phyloP scores from a whole-genome alignment of 176 grass and related monocot species.

The Lolium rigidum region DNA sequence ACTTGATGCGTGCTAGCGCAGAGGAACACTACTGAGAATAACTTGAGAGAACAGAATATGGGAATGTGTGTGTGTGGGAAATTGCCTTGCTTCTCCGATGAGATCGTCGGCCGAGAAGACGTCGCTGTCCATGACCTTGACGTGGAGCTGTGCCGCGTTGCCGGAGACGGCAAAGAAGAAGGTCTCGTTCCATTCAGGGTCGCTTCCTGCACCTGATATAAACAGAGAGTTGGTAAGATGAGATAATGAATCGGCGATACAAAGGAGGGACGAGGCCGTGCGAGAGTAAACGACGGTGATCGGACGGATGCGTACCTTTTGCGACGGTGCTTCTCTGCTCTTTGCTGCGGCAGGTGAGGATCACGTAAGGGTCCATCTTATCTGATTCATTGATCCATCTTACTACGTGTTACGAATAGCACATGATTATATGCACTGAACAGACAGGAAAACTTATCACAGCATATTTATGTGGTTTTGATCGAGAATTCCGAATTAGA shows the following conservation, averaged over 20 bases:
- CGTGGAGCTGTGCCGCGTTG: conserved; percentile 35
- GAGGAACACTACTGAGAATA: too few relatives aligned
- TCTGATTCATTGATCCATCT: conserved; percentile 27
- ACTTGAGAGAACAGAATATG: too few relatives aligned
- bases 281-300: neutral
- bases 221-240: neutral
- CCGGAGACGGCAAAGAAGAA: conserved; percentile 74
- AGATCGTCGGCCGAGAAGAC: conserved; percentile 65
- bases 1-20: neutral
- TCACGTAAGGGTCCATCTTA: conserved; percentile 72
- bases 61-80: too few relatives aligned
- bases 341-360: conserved; percentile 61
- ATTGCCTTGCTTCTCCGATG: conserved; percentile 72
- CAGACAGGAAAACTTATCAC: too few relatives aligned
- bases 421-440: too few relatives aligned
- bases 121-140: conserved; percentile 95
- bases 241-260: neutral
- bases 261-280: too few relatives aligned
- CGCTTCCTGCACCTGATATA: conserved; percentile 57
- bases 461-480: neutral
- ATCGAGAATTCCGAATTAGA: too few relatives aligned
- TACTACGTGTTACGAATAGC: too few relatives aligned
- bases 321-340: conserved; percentile 69
- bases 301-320: conserved; percentile 30
- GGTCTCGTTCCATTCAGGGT: conserved; percentile 93